Evolutionary conservation across 352 stramenopile genomes (phyloP).

Genomic region (Phytophthora palmivora): DNA sequence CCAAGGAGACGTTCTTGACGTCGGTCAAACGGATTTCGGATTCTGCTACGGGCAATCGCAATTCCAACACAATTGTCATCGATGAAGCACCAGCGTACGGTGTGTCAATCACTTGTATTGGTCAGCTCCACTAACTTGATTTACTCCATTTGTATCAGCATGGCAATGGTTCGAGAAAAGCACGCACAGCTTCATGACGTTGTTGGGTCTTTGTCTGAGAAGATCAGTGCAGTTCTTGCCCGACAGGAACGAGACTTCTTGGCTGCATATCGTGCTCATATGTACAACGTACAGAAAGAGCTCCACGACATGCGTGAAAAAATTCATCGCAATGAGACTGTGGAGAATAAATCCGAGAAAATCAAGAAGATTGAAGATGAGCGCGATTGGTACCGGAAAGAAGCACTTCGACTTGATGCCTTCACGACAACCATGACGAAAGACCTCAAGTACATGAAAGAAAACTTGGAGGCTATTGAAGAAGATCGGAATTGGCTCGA

Average conservation of each 20-base stretch:
- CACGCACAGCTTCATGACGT: slow-evolving; percentile 85
- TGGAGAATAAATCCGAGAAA: slow-evolving; percentile 90
- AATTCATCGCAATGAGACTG: slow-evolving; percentile 89
- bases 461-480: slow-evolving; percentile 91
- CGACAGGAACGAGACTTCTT: slow-evolving; percentile 94
- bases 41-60: slow-evolving; percentile 20
- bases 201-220: slow-evolving; percentile 84
- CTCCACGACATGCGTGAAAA: slow-evolving; percentile 92
- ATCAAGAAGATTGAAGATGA: slow-evolving; percentile 94
- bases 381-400: slow-evolving; percentile 94
- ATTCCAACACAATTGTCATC: slow-evolving; percentile 21
- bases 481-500: slow-evolving; percentile 93
- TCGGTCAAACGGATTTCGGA: slow-evolving; percentile 60
- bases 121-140: not conserved
- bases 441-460: slow-evolving; percentile 93
- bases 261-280: slow-evolving; percentile 93
- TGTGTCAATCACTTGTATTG: too few relatives aligned
- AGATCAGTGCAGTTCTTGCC: slow-evolving; percentile 90
- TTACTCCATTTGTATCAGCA: slow-evolving; percentile 44
- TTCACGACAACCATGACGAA: slow-evolving; percentile 93
- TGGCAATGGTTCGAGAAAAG: slow-evolving; percentile 79
- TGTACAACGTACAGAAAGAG: slow-evolving; percentile 96
- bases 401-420: slow-evolving; percentile 90
- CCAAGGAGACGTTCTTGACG: slow-evolving; percentile 85
- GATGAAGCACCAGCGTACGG: slow-evolving; percentile 61